Conservation (phyloP, 495 filamentous ascomycete species). For the Podospora conica region DNA sequence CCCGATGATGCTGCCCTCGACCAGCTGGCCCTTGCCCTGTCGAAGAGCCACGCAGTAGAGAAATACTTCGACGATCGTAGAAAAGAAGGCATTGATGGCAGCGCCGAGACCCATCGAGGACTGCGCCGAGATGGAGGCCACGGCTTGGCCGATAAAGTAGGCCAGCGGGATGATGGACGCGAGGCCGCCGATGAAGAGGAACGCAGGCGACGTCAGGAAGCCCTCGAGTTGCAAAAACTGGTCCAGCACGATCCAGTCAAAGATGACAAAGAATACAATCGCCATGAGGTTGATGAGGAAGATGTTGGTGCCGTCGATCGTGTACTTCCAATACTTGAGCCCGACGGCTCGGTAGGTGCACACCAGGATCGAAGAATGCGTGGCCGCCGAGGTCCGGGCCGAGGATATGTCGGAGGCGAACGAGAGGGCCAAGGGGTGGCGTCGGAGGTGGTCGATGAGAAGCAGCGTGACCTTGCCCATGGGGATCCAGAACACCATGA, state of each 20-base stretch:
- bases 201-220: constrained; percentile 68
- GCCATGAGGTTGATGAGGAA: constrained; percentile 95
- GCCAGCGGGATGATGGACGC: constrained; percentile 95
- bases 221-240: constrained; percentile 59
- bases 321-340: constrained; percentile 98
- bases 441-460: constrained; percentile 82
- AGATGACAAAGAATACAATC: constrained; percentile 84
- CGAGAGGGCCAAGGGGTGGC: constrained; percentile 85
- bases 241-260: constrained; percentile 78
- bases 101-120: constrained; percentile 99
- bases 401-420: constrained; percentile 83
- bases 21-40: constrained; percentile 85
- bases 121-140: constrained; percentile 98
- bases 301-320: constrained; percentile 95
- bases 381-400: constrained; percentile 58
- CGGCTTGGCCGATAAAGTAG: constrained; percentile 98
- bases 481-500: constrained; percentile 94
- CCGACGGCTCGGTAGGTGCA: constrained; percentile 97
- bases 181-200: constrained; percentile 79
- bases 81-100: constrained; percentile 98
- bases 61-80: constrained; percentile 97
- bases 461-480: constrained; percentile 95
- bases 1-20: constrained; percentile 94
- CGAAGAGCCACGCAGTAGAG: constrained; percentile 93
- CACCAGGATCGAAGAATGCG: constrained; percentile 79